Percentiles rank a stretch among this genome's conserved stretches.
Conservation (phyloP, 2,329 filamentous ascomycete genomes). For the Botryosphaeria dothidea region DNA sequence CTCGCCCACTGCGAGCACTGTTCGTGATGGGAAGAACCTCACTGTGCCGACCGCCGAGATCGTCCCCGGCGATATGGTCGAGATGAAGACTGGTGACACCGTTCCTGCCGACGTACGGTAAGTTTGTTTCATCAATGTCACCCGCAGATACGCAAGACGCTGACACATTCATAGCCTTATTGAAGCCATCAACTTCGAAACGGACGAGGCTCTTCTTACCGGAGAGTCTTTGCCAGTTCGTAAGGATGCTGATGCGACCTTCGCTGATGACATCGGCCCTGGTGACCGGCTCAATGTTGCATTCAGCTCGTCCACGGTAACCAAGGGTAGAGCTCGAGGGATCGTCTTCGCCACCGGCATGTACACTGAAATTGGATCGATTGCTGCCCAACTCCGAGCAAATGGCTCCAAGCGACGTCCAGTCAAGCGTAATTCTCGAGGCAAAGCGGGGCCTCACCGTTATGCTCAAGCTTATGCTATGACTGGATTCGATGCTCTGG, state of each 20-base stretch:
- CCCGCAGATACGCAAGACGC: background rate
- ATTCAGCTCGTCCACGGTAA: constrained; percentile 70
- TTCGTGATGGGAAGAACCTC: constrained; percentile 56
- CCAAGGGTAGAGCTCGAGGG: constrained; percentile 67
- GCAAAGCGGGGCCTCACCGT: constrained; percentile 36
- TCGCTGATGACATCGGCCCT: constrained; percentile 57
- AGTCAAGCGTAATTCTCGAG: constrained; percentile 43
- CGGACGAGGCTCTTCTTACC: constrained; percentile 71
- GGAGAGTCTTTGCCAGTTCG: constrained; percentile 68
- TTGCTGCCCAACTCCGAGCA: constrained; percentile 67
- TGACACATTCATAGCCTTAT: constrained; percentile 41
- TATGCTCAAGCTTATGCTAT: constrained; percentile 53
- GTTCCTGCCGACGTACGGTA: constrained; percentile 67
- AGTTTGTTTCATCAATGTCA: background rate
- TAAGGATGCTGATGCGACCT: constrained; percentile 61
- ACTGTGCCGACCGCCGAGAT: constrained; percentile 59
- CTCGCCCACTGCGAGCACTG: constrained; percentile 46
- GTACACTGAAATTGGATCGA: constrained; percentile 72
- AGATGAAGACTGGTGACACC: constrained; percentile 65
- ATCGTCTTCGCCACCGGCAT: constrained; percentile 70
- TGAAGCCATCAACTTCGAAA: constrained; percentile 72
- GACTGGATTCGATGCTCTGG: constrained; percentile 45
- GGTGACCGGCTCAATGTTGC: constrained; percentile 70
- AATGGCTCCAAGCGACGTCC: constrained; percentile 41
- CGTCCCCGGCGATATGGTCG: constrained; percentile 67